Evolutionary conservation across 805 yeast genomes (phyloP), one percentile per base, ranked within the genome.

Genomic region (Barnettozyma pratensis): DNA sequence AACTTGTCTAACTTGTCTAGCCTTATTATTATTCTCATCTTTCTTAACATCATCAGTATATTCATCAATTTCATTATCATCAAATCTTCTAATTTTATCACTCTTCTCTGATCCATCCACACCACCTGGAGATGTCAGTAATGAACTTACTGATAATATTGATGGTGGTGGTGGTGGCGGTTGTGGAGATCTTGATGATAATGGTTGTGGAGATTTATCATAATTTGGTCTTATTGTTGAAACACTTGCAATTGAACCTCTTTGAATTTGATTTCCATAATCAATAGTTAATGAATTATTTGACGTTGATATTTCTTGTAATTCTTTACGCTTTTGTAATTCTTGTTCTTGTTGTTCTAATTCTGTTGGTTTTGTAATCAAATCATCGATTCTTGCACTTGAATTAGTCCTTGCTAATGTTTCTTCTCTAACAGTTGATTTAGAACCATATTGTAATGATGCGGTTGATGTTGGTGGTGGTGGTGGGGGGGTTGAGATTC

Each of bases 121-220:
- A 6, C 43, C 28, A n/a, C 42, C 50, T 19, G 58, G 56, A 12
- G 54, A 47, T 10, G 59, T 42, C 27, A 59, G 32, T 48, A 59
- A 40, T 25, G 62, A 59, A 26, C 54, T 50, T 28, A 59, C 62
- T 25, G 61, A 28, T 34, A 52, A 10, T 39, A 31, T 31, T 11
- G 34, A 31, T 31, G 34, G 34, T 31, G 34, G 34, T 31, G 34
- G 11, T 31, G 11, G 11, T 8, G 2, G 34, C 11, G 34, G 34
- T 31, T 31, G 8, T 31, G 34, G 3, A 8, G 34, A 31, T 31
- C 34, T 31, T 8, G 34, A 11, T 8, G 11, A 11, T 8, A 31
- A 8, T n/a, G n/a, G n/a, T 31, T 31, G 46, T 49, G 6, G 44
- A 25, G 7, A 12, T 19, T 6, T 31, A 8, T 30, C 39, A 39